Evolutionary conservation across 1,284 basidiomycete genomes (phyloP).

Genomic region (Meripilus lineatus): DNA sequence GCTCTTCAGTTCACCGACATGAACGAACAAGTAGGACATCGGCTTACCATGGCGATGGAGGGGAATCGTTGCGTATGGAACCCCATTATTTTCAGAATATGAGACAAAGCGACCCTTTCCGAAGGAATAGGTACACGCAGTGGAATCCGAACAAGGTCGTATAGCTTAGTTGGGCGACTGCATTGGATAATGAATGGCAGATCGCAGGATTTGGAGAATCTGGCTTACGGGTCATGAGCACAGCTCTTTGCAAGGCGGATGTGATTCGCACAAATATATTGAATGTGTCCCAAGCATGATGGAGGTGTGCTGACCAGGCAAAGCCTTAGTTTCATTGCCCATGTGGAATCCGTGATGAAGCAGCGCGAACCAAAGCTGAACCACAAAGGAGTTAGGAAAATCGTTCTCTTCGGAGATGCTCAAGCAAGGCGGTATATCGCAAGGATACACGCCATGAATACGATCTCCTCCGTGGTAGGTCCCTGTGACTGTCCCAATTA

Average conservation of each 20-base stretch:
- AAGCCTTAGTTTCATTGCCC: too few relatives aligned
- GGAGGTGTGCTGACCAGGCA: slow-evolving; percentile 73
- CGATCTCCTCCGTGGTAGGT: slow-evolving; percentile 89
- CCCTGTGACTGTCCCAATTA: slow-evolving; percentile 43
- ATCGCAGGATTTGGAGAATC: too few relatives aligned
- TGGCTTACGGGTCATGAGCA: slow-evolving; percentile 59
- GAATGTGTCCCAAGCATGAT: slow-evolving; percentile 87
- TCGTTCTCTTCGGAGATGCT: slow-evolving; percentile 49
- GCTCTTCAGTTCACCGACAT: not conserved
- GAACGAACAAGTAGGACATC: not conserved
- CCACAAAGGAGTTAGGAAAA: slow-evolving; percentile 80
- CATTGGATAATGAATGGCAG: slow-evolving; percentile 9
- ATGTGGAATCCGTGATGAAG: slow-evolving; percentile 2
- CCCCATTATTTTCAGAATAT: too few relatives aligned
- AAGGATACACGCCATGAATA: slow-evolving; percentile 86
- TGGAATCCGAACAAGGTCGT: slow-evolving; percentile 93
- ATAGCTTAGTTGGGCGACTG: slow-evolving; percentile 85
- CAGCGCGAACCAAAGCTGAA: slow-evolving; percentile 76
- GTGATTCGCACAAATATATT: slow-evolving; percentile 61
- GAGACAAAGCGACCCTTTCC: slow-evolving; percentile 63
- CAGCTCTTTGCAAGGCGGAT: slow-evolving; percentile 58
- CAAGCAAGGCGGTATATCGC: slow-evolving; percentile 67
- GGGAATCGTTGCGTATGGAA: slow-evolving; percentile 29
- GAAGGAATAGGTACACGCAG: slow-evolving; percentile 80
- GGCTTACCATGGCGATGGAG: slow-evolving; percentile 23